These are phyloP conservation scores for Fragaria nilgerrensis DNA, from an alignment of 306 rosid genomes.

Conservation along the genomic window DNA sequence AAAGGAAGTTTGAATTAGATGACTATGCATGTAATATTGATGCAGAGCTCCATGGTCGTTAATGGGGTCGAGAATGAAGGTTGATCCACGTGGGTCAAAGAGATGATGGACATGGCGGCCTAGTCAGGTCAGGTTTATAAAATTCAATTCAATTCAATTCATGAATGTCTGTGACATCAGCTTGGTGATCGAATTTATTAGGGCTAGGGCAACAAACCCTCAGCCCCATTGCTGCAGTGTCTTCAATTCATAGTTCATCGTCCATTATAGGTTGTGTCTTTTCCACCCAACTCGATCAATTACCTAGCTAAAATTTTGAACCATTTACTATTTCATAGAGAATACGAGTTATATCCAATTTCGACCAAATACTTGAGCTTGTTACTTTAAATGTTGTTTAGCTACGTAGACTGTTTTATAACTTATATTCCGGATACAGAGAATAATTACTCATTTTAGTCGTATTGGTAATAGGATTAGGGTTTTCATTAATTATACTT, in stretches of 20 bases:
- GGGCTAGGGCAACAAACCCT: not conserved
- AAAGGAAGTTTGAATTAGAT: constrained; percentile 1
- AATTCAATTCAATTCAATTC: not conserved
- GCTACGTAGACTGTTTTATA: no score
- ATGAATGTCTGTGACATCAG: constrained; percentile 10
- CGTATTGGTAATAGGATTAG: no score
- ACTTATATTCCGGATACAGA: no score
- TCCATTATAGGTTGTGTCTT: not conserved
- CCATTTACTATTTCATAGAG: no score
- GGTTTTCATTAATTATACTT: no score
- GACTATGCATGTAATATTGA: not conserved
- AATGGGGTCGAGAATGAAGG: not conserved
- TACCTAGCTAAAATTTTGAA: no score
- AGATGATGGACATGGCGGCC: constrained; percentile 33
- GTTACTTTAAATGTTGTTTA: no score
- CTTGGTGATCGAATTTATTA: not conserved
- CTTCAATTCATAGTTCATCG: not conserved
- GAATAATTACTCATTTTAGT: no score
- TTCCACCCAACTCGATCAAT: no score
- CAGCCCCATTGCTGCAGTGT: not conserved
- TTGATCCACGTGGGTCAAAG: constrained; percentile 36
- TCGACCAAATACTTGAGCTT: no score
- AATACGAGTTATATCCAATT: no score
- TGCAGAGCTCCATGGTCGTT: not conserved
- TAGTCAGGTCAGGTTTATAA: constrained; percentile 7